Evolutionary conservation across 257 asterid genomes (phyloP).

Genomic region (Lantana camara): DNA sequence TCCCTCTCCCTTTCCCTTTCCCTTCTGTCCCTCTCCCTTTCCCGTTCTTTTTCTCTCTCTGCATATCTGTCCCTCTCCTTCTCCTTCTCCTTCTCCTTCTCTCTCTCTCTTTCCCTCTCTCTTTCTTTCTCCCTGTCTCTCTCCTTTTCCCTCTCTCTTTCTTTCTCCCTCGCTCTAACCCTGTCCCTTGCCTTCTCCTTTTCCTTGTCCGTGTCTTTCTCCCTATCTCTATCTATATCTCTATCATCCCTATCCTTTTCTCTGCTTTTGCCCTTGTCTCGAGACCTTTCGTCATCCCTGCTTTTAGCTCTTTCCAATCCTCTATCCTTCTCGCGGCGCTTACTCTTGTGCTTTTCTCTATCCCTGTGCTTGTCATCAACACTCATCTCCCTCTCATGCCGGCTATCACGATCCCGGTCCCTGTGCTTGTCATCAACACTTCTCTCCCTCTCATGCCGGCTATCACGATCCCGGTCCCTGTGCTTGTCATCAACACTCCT

Average conservation of each 20-base stretch:
- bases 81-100: slow-evolving; percentile 27
- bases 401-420: too few species aligned
- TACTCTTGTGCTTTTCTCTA: slow-evolving; percentile 49
- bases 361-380: slow-evolving; percentile 40
- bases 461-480: too few species aligned
- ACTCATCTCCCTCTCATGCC: slow-evolving; percentile 47
- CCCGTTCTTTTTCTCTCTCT: slow-evolving; percentile 37
- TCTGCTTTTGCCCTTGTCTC: slow-evolving; percentile 36
- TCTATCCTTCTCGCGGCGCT: slow-evolving; percentile 52
- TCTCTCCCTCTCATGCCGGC: slow-evolving; percentile 46
- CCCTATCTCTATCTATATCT: slow-evolving; percentile 34
- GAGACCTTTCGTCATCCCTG: slow-evolving; percentile 39
- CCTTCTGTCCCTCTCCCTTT: slow-evolving; percentile 38
- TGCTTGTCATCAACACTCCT: slow-evolving; percentile 42
- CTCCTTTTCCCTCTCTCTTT: slow-evolving; percentile 20
- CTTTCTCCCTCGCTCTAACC: slow-evolving; percentile 15
- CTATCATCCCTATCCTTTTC: slow-evolving; percentile 39
- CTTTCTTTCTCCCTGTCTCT: slow-evolving; percentile 27
- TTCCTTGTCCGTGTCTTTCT: slow-evolving; percentile 35
- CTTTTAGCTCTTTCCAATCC: slow-evolving; percentile 35
- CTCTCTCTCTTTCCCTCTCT: slow-evolving; percentile 34
- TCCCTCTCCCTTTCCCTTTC: slow-evolving; percentile 36
- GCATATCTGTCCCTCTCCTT: slow-evolving; percentile 25
- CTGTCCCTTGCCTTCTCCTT: slow-evolving; percentile 26
- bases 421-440: slow-evolving; percentile 29